Evolutionary conservation across 805 yeast species (phyloP).

Genomic region (Starmerella potacharoeniae): DNA sequence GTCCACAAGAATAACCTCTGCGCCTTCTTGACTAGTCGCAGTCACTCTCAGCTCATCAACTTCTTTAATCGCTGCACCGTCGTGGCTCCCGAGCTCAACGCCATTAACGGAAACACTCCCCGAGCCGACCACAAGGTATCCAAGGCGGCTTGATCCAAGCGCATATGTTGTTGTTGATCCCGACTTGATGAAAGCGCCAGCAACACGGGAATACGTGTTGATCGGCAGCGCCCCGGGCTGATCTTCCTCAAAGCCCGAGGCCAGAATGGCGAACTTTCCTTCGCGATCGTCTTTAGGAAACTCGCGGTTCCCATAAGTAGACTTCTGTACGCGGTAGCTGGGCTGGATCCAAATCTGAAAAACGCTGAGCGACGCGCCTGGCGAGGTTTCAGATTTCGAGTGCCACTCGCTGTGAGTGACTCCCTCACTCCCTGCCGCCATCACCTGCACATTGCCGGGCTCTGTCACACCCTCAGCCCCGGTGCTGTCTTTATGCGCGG

Average conservation of each 20-base stretch:
- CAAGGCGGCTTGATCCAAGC: constrained; percentile 14
- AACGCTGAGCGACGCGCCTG: constrained; percentile 1
- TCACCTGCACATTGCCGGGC: constrained; percentile 20
- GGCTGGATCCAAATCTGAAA: constrained; percentile 16
- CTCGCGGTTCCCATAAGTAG: constrained; percentile 12
- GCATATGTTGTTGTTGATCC: constrained; percentile 8
- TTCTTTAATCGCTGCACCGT: constrained; percentile 16
- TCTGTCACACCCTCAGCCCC: constrained; percentile 16
- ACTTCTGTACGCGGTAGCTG: constrained; percentile 7
- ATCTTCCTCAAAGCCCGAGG: constrained; percentile 16
- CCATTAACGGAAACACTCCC: constrained; percentile 10
- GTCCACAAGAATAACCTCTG: constrained; percentile 15
- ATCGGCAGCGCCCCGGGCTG: constrained; percentile 16
- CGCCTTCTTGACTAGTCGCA: constrained; percentile 5
- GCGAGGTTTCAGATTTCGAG: not conserved
- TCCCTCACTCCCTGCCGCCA: constrained; percentile 18
- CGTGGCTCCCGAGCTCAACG: constrained; percentile 13
- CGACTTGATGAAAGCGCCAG: constrained; percentile 9
- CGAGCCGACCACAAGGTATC: constrained; percentile 15
- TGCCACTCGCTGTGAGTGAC: constrained; percentile 18
- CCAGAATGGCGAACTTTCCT: constrained; percentile 9
- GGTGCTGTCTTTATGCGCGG: constrained; percentile 16
- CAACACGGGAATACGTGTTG: constrained; percentile 13
- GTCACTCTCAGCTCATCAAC: constrained; percentile 9
- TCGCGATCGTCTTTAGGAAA: constrained; percentile 9